phyloP scores from a whole-genome alignment of 495 filamentous ascomycete species.

The Tuber brumale region DNA sequence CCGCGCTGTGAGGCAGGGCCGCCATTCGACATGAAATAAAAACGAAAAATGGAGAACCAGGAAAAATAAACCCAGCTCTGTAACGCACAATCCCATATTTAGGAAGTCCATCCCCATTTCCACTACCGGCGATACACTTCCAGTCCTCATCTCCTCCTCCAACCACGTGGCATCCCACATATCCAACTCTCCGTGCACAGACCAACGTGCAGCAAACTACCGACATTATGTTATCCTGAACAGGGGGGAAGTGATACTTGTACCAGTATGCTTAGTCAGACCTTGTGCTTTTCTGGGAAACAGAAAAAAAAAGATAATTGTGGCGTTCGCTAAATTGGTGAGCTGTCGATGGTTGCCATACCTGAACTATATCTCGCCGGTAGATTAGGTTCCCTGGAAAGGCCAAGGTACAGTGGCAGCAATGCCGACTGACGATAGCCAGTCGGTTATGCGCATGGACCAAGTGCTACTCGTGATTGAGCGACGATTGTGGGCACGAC shows the following conservation, averaged over 20 bases:
- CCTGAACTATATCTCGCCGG: neutral
- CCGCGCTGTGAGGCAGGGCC: neutral
- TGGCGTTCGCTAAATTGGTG: neutral
- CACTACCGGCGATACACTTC: neutral
- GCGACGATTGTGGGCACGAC: too few species aligned
- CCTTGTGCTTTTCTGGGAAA: neutral
- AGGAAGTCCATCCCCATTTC: neutral
- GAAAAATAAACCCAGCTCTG: neutral
- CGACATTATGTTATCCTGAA: neutral
- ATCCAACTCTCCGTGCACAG: neutral
- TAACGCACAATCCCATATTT: neutral
- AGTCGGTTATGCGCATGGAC: neutral
- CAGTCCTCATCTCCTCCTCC: neutral
- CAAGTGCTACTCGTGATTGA: neutral
- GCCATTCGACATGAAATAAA: too few species aligned
- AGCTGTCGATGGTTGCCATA: neutral
- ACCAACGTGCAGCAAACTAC: neutral
- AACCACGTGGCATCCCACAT: neutral
- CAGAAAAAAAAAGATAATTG: neutral
- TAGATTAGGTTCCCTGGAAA: neutral
- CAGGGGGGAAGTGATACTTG: neutral
- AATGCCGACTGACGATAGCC: neutral
- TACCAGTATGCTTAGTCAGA: neutral
- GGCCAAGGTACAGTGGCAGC: neutral
- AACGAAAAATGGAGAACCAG: too few species aligned